These are phyloP conservation scores for Zanthoxylum bungeanum DNA, from an alignment of 345 rosid genomes.

Conservation along the genomic window DNA sequence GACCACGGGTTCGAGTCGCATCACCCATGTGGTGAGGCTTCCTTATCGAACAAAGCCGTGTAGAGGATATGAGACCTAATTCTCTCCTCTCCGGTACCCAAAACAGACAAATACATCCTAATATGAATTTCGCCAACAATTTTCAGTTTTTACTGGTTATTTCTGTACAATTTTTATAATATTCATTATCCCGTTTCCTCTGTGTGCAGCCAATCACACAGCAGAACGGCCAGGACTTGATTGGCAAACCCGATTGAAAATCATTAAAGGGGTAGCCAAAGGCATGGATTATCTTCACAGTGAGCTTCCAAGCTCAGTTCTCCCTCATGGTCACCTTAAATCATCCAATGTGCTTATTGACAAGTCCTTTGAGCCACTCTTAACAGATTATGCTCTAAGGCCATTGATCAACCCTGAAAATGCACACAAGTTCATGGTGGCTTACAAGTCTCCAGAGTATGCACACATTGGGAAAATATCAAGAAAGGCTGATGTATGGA, in stretches of 20 bases:
- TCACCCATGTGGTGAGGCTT: too few relatives aligned
- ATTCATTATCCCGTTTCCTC: too few relatives aligned
- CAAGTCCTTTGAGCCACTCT: slow-evolving; percentile 42
- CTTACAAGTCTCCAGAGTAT: slow-evolving; percentile 77
- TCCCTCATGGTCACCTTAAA: slow-evolving; percentile 78
- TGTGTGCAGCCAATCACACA: slow-evolving; percentile 53
- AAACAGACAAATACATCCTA: too few relatives aligned
- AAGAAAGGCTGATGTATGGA: slow-evolving; percentile 64
- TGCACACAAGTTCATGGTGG: slow-evolving; percentile 52
- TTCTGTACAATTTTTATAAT: too few relatives aligned
- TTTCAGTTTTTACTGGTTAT: too few relatives aligned
- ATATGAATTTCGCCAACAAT: too few relatives aligned
- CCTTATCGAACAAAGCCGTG: too few relatives aligned
- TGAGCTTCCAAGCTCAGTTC: slow-evolving; percentile 46
- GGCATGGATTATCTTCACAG: slow-evolving; percentile 61
- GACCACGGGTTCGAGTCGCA: too few relatives aligned
- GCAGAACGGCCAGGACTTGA: slow-evolving; percentile 44
- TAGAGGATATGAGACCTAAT: too few relatives aligned
- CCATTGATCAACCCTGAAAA: slow-evolving; percentile 64
- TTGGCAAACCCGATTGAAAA: slow-evolving; percentile 59
- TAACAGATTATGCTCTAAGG: slow-evolving; percentile 58
- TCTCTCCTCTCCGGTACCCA: too few relatives aligned
- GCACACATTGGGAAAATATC: slow-evolving; percentile 35
- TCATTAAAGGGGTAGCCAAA: slow-evolving; percentile 60
- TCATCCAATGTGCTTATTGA: slow-evolving; percentile 73